These are phyloP conservation scores for Sphagnum contortum DNA, from an alignment of 225 moss, liverwort and hornwort genomes.

Conservation along the genomic window DNA sequence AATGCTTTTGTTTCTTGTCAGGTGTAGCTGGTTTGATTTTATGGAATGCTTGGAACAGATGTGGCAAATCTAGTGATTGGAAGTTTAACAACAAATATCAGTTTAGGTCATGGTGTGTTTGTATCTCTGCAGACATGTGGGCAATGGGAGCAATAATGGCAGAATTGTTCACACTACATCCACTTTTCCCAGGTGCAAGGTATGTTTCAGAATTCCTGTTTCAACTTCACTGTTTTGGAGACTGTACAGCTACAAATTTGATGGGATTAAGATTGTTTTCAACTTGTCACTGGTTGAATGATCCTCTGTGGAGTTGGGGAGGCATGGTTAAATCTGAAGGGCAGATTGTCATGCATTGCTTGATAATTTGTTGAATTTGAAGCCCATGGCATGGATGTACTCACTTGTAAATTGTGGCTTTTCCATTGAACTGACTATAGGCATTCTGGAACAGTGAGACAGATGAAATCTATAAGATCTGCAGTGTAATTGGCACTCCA, in stretches of 20 bases:
- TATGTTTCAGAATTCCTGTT: slow-evolving; percentile 6
- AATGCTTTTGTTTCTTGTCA: not conserved
- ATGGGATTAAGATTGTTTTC: too few relatives aligned
- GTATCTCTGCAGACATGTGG: slow-evolving; percentile 52
- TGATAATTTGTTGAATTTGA: too few relatives aligned
- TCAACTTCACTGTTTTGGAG: too few relatives aligned
- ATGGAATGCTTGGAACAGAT: not conserved
- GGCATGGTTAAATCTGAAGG: too few relatives aligned
- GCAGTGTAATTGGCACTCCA: slow-evolving; percentile 58
- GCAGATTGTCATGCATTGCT: too few relatives aligned
- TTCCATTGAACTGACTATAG: too few relatives aligned
- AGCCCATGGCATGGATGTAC: too few relatives aligned
- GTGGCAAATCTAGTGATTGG: not conserved
- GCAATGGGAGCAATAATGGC: slow-evolving; percentile 96
- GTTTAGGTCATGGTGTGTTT: not conserved
- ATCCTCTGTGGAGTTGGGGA: too few relatives aligned
- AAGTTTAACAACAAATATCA: not conserved
- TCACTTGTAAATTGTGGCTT: too few relatives aligned
- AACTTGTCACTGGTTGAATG: too few relatives aligned
- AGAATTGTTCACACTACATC: slow-evolving; percentile 81
- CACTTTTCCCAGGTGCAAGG: slow-evolving; percentile 87
- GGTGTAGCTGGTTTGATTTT: not conserved
- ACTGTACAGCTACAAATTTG: too few relatives aligned
- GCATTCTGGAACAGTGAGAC: slow-evolving; percentile 24
- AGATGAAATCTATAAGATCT: slow-evolving; percentile 67